These are phyloP conservation scores for Rhododendron ovatum DNA, from an alignment of 148 eudicot genomes.

Conservation along the genomic window DNA sequence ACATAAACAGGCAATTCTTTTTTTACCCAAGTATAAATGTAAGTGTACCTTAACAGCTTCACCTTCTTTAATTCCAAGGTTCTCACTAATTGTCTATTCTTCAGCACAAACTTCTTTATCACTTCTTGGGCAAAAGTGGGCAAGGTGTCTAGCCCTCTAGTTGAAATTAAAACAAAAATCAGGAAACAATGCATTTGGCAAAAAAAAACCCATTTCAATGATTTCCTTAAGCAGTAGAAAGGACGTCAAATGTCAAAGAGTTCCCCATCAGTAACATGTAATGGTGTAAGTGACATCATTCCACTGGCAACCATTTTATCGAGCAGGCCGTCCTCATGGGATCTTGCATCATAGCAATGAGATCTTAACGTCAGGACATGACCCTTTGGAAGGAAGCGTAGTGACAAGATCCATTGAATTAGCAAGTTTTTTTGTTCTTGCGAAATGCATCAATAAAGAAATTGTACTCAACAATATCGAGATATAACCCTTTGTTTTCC, in stretches of 20 bases:
- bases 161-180: not conserved
- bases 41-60: not conserved
- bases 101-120: not conserved
- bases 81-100: not conserved
- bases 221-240: not conserved
- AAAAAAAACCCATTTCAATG: not conserved
- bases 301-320: slow-evolving; percentile 2
- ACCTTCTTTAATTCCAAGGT: not conserved
- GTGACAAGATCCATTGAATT: not conserved
- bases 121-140: not conserved
- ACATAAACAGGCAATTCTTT: not conserved
- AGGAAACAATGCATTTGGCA: not conserved
- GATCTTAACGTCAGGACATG: not conserved
- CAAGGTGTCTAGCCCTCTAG: not conserved
- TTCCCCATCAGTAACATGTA: not conserved
- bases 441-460: not conserved
- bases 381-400: not conserved
- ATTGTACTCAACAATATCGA: not conserved
- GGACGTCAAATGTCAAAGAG: not conserved
- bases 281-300: not conserved
- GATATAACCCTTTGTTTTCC: not conserved
- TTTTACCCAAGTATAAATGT: not conserved
- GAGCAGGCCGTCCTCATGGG: not conserved
- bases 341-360: not conserved
- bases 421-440: not conserved